phyloP scores from a whole-genome alignment of 2,329 filamentous ascomycete species.

The Diaporthe batatas region DNA sequence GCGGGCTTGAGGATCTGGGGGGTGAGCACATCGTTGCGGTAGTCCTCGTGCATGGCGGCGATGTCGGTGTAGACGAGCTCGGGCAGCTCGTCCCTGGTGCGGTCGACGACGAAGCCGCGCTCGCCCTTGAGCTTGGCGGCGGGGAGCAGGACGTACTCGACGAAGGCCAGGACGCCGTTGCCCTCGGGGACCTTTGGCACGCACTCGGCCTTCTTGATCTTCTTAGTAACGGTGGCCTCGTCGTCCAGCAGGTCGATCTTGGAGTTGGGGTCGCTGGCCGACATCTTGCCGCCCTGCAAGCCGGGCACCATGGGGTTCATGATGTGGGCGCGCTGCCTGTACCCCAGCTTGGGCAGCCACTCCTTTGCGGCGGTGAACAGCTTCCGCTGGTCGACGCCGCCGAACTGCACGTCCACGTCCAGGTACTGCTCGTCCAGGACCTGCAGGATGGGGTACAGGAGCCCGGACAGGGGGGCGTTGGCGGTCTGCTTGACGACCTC shows the following conservation, averaged over 20 bases:
- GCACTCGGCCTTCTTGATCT: slow-evolving; percentile 87
- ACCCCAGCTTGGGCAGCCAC: slow-evolving; percentile 86
- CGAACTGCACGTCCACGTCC: slow-evolving; percentile 89
- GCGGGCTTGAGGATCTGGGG: slow-evolving; percentile 92
- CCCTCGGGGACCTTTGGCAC: slow-evolving; percentile 82
- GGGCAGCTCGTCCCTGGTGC: slow-evolving; percentile 74
- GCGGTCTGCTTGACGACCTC: slow-evolving; percentile 94
- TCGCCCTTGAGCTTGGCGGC: slow-evolving; percentile 74
- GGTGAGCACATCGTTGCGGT: slow-evolving; percentile 81
- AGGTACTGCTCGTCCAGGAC: slow-evolving; percentile 92
- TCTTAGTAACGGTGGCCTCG: slow-evolving; percentile 80
- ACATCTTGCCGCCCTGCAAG: slow-evolving; percentile 86
- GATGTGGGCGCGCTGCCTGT: slow-evolving; percentile 76
- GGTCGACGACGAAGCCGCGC: slow-evolving; percentile 76
- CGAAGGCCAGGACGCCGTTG: slow-evolving; percentile 88
- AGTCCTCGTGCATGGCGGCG: slow-evolving; percentile 81
- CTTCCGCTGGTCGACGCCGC: slow-evolving; percentile 87
- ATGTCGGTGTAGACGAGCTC: slow-evolving; percentile 85
- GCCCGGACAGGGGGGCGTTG: slow-evolving; percentile 79
- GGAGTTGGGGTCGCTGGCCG: slow-evolving; percentile 72
- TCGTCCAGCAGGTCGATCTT: slow-evolving; percentile 95
- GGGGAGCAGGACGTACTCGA: slow-evolving; percentile 88
- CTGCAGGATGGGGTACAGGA: slow-evolving; percentile 90
- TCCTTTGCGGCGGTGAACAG: slow-evolving; percentile 90
- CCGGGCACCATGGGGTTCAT: slow-evolving; percentile 86